phyloP scores from a whole-genome alignment of 164 flowering plant species.

The Stephania japonica region DNA sequence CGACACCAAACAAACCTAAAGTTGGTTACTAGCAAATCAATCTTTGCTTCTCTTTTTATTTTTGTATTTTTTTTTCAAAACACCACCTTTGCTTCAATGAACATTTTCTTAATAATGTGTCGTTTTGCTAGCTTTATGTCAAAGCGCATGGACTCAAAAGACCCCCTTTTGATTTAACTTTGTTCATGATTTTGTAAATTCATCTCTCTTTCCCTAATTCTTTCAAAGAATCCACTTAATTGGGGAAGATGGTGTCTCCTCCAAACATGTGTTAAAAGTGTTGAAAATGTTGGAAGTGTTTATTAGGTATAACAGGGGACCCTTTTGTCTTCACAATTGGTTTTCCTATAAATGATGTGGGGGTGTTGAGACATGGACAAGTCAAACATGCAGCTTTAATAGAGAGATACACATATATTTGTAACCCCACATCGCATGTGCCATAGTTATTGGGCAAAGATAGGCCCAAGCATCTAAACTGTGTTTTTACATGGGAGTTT shows the following conservation, averaged over 20 bases:
- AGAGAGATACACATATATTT: neutral
- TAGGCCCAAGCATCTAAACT: neutral
- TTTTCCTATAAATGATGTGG: neutral
- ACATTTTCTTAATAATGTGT: neutral
- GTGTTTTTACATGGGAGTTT: neutral
- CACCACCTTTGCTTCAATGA: neutral
- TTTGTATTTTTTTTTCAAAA: neutral
- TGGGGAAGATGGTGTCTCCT: neutral
- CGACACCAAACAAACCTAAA: neutral
- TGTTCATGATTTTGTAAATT: neutral
- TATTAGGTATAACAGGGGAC: neutral
- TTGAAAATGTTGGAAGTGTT: neutral
- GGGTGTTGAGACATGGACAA: neutral
- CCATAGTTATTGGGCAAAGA: no score
- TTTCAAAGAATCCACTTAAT: neutral
- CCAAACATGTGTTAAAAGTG: neutral
- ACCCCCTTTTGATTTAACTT: neutral
- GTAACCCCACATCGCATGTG: neutral
- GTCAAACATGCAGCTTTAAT: neutral
- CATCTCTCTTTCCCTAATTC: neutral
- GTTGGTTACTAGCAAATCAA: neutral
- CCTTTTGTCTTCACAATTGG: neutral
- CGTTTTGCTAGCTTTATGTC: neutral
- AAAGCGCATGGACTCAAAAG: neutral
- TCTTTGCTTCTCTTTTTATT: neutral